Percentiles rank a stretch among this genome's conserved stretches.
Evolutionary conservation across 192 early-diverging fungal genomes (phyloP).

Genomic region (Physocladia obscura): DNA sequence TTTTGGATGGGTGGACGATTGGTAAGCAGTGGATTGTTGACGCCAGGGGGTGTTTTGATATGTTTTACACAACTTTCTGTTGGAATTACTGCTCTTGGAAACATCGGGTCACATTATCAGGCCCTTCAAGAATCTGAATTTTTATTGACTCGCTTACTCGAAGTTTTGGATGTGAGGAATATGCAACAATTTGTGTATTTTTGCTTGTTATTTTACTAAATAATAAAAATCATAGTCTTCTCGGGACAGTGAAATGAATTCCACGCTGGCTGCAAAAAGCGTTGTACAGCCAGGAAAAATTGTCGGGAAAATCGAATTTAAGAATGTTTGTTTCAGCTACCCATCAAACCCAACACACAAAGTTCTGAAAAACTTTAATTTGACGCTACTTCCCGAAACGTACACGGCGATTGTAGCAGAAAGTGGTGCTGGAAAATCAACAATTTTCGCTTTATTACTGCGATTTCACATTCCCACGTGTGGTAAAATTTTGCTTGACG

Average conservation of each 20-base stretch:
- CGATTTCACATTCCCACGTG: conserved; percentile 71
- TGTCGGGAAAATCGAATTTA: conserved; percentile 52
- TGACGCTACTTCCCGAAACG: neutral
- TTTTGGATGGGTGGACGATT: conserved; percentile 4
- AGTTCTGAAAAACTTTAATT: conserved; percentile 5
- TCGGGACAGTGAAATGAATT: too few relatives aligned
- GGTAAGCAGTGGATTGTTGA: neutral
- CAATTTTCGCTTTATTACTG: conserved; percentile 50
- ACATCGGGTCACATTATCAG: neutral
- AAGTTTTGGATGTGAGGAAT: too few relatives aligned
- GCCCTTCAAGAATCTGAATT: neutral
- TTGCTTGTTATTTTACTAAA: too few relatives aligned
- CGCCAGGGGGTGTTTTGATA: neutral
- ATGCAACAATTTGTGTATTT: too few relatives aligned
- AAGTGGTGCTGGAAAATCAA: conserved; percentile 79
- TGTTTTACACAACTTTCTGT: conserved; percentile 6
- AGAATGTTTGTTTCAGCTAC: conserved; percentile 69
- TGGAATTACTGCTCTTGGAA: conserved; percentile 8
- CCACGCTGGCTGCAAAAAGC: too few relatives aligned
- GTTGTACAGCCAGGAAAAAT: too few relatives aligned
- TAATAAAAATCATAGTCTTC: too few relatives aligned
- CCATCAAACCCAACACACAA: neutral
- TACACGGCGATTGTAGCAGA: conserved; percentile 76
- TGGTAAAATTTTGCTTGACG: conserved; percentile 56
- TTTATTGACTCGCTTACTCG: neutral